Base-by-base conservation (phyloP, 2,329 filamentous ascomycete genomes). In the Colletotrichum higginsianum region DNA sequence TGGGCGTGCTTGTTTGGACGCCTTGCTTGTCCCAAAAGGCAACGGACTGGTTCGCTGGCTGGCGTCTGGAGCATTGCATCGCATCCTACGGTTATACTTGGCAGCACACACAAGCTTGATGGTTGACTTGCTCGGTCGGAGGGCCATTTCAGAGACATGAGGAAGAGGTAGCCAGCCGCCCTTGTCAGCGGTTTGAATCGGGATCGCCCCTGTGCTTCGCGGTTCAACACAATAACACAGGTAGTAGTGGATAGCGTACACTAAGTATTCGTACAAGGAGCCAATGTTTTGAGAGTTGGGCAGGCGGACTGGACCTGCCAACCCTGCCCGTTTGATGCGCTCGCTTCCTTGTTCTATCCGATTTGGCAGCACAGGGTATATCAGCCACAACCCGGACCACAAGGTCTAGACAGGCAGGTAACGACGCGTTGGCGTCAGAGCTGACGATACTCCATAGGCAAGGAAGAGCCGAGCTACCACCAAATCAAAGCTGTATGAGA, bases 151-250 rank as follows among this genome's bases (percentile, higher is more conserved):
- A 46, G 30, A 46, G 30, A 21, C 38, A 16, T 42, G 16, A 50
- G 58, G 15, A 50, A 16, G 67, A 56, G 40, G 26, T 38, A 16
- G 16, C 55, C 44, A 26, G 21, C 56, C 26, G 21, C 49, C 55
- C 35, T 18, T 16, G 55, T 56, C 18, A 68, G 65, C 68, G 65
- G 64, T 68, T 71, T 68, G 40, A 50, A 72, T 72, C 58, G 68
- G 65, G 68, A 71, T 71, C 69, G 65, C 30, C 60, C 65, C 40
- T 69, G 65, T 52, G 52, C 53, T 58, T 71, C 26, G 58, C 66
- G 69, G 65, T 72, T 64, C 15, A 68, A 53, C 68, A 47, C 60
- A 53, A 69, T 64, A 58, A 49, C 30, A 35, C 30, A 35, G 30
- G 30, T 35, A 35, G 30, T 35, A 9, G 30, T 8, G 30, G 30